Conservation (phyloP, 305 asterid genomes). For the Coffea humblotiana region DNA sequence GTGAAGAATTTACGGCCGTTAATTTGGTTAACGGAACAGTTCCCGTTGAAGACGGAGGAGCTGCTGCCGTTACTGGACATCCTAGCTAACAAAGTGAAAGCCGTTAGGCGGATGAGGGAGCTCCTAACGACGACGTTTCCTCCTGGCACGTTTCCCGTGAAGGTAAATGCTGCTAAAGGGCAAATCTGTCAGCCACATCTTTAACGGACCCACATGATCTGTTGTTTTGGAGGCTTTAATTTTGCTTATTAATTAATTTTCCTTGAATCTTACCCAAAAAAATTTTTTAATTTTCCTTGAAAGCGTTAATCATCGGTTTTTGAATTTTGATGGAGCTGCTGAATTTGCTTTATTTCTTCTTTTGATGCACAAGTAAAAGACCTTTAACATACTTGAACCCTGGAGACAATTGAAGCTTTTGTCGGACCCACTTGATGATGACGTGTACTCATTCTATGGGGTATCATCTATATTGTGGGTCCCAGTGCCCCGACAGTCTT, state of each 20-base stretch:
- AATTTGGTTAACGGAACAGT: slow-evolving; percentile 85
- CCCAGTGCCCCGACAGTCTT: slow-evolving; percentile 1
- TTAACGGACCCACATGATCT: not conserved
- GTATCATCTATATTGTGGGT: slow-evolving; percentile 6
- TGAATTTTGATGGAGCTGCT: slow-evolving; percentile 19
- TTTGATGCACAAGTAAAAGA: slow-evolving; percentile 48
- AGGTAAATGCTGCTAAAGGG: slow-evolving; percentile 49
- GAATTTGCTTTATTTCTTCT: slow-evolving; percentile 44
- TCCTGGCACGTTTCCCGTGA: slow-evolving; percentile 77
- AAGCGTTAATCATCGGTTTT: not conserved
- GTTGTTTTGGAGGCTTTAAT: not conserved
- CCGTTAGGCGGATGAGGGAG: slow-evolving; percentile 89
- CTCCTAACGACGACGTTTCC: slow-evolving; percentile 91
- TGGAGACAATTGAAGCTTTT: slow-evolving; percentile 11
- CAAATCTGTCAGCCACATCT: slow-evolving; percentile 23
- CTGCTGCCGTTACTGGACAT: slow-evolving; percentile 84
- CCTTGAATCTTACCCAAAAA: not conserved
- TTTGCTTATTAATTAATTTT: not conserved
- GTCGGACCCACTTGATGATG: slow-evolving; percentile 19
- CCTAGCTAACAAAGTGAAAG: slow-evolving; percentile 78
- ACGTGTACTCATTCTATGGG: slow-evolving; percentile 30
- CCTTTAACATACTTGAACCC: not conserved
- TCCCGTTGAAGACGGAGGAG: slow-evolving; percentile 91
- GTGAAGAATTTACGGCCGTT: slow-evolving; percentile 68
- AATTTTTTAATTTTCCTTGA: not conserved